phyloP scores from a whole-genome alignment of 2,329 filamentous ascomycete species.

The Neophaeococcomyces mojaviensis region DNA sequence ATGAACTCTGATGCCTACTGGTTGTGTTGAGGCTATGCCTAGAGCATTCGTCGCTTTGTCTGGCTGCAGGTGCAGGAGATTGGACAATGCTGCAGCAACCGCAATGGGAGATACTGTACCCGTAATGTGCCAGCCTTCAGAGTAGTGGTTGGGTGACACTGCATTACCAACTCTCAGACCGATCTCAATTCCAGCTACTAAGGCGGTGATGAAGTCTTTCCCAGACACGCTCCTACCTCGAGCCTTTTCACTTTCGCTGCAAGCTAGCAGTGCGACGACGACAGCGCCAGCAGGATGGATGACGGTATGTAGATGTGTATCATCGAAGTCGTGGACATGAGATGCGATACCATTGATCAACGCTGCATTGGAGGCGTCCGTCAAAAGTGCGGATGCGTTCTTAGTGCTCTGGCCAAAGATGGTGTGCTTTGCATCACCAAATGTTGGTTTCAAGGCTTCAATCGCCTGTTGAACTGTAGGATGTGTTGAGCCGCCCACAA shows the following conservation, averaged over 20 bases:
- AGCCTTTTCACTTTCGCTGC: constrained; percentile 31
- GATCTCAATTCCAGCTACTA: constrained; percentile 46
- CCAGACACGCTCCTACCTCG: constrained; percentile 33
- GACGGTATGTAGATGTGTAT: constrained; percentile 49
- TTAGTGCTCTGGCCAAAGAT: constrained; percentile 26
- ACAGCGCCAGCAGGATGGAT: constrained; percentile 50
- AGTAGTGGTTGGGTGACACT: constrained; percentile 49
- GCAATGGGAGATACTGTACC: constrained; percentile 46
- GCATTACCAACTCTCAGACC: constrained; percentile 47
- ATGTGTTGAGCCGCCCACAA: constrained; percentile 44
- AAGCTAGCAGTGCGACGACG: constrained; percentile 43
- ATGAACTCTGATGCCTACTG: constrained; percentile 47
- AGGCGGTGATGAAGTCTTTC: constrained; percentile 43
- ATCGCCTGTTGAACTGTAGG: constrained; percentile 36
- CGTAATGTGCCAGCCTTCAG: constrained; percentile 51
- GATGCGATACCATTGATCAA: constrained; percentile 49
- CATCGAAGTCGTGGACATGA: constrained; percentile 51
- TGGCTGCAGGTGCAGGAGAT: constrained; percentile 36
- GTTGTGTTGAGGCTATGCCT: constrained; percentile 47
- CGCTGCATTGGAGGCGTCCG: constrained; percentile 34
- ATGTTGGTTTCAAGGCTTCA: constrained; percentile 31
- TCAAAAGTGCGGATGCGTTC: neutral
- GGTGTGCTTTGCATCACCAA: constrained; percentile 27
- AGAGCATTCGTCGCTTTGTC: constrained; percentile 43
- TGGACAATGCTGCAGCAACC: constrained; percentile 46